These are phyloP conservation scores for Sisymbrium irio DNA, from an alignment of 345 rosid genomes.

Conservation along the genomic window DNA sequence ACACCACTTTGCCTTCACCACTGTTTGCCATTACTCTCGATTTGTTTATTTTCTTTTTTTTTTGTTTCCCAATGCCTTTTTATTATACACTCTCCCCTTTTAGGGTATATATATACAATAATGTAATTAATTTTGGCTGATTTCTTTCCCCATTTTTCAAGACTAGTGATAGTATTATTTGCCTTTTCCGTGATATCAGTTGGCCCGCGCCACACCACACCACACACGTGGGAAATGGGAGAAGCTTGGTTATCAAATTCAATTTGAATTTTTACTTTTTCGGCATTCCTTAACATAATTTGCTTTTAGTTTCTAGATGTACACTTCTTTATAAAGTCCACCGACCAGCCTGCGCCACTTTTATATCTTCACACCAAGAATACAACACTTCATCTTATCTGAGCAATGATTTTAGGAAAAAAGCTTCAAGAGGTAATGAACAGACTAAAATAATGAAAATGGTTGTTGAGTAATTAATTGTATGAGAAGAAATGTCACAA, in stretches of 20 bases:
- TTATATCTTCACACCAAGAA: not conserved
- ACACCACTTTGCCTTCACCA: conserved; percentile 41
- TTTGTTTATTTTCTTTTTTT: not conserved
- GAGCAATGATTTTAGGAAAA: not conserved
- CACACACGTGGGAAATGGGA: not conserved
- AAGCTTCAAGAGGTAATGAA: not conserved
- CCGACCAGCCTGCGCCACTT: not conserved
- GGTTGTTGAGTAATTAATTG: not conserved
- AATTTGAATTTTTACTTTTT: not conserved
- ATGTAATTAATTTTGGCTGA: not conserved
- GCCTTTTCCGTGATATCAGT: not conserved
- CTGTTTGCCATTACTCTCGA: conserved; percentile 8
- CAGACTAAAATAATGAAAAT: not conserved
- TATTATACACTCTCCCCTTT: too few relatives aligned
- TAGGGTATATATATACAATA: too few relatives aligned
- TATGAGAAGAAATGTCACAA: conserved; percentile 12
- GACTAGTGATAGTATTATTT: not conserved
- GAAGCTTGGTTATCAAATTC: not conserved
- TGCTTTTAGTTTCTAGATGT: not conserved
- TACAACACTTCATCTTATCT: not conserved
- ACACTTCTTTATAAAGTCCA: not conserved
- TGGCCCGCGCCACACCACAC: not conserved
- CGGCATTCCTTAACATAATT: not conserved
- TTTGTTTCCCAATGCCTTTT: too few relatives aligned
- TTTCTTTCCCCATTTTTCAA: not conserved